These are phyloP conservation scores for Striga hermonthica DNA, from an alignment of 305 asterid species.

Conservation along the genomic window DNA sequence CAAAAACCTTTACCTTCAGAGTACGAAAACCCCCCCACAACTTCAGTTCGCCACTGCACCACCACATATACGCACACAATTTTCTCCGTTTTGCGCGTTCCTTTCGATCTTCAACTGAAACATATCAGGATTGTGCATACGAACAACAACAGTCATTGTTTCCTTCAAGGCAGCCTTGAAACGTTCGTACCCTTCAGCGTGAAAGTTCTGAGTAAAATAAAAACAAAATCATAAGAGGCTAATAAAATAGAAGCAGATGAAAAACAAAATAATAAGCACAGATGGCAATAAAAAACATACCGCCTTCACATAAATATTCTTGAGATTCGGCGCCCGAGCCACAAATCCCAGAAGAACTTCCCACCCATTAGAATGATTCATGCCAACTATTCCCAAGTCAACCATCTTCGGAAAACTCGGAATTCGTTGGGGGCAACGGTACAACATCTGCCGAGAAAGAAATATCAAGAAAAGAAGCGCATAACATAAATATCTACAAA, in stretches of 20 bases:
- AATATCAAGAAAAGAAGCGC: constrained; percentile 6
- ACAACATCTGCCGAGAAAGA: constrained; percentile 26
- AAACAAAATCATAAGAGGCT: constrained; percentile 2
- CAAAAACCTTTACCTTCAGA: no score
- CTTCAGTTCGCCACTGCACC: no score
- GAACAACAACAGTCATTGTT: constrained; percentile 10
- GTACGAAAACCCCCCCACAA: no score
- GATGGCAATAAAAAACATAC: constrained; percentile 18
- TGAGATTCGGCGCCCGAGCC: constrained; percentile 27
- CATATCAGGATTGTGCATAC: not conserved
- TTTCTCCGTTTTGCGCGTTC: not conserved
- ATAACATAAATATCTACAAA: not conserved
- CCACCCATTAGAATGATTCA: constrained; percentile 18
- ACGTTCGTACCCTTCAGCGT: not conserved
- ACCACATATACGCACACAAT: no score
- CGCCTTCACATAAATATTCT: not conserved
- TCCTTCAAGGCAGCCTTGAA: constrained; percentile 19
- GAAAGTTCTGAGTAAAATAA: constrained; percentile 20
- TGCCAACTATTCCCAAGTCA: not conserved
- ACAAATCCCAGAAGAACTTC: constrained; percentile 19
- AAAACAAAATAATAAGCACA: not conserved
- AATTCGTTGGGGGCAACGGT: not conserved
- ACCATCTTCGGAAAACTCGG: constrained; percentile 20
- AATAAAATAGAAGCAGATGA: not conserved
- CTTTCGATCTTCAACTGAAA: constrained; percentile 3